Evolutionary conservation across 192 early-diverging fungal species (phyloP), one percentile per base, ranked within the genome.

Genomic region (Backusella parvicylindrica): DNA sequence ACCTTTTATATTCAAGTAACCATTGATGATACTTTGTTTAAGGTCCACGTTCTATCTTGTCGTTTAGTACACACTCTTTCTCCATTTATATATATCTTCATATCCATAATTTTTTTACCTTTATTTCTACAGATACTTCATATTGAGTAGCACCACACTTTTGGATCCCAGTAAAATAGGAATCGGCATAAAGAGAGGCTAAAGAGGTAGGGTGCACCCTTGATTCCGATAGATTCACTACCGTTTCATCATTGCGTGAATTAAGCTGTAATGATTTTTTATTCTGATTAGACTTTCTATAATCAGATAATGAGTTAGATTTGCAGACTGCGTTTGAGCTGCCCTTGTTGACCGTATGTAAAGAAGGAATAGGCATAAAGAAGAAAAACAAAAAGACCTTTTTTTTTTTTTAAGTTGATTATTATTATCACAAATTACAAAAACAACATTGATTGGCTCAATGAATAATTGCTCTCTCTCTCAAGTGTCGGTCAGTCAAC

Each of bases 1-100:
- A 12, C 92, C 92, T 50, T 91, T 85, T 60, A 96, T 96, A 71
- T 87, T 84, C 9, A 96, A 83, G 69, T 94, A 95, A 38, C 94
- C 95, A 73, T 91, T 91, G 13, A 95, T 74, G 40, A 86, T 89
- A 9, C 90, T 92, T 43, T 86, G 83, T 40, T 81, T 69, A 47
- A 95, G 78, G 81, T 96, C 89, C 4, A 95, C 92, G 79, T 88
- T 76, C 89, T 88, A 78, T n/a, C 35, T 16, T 32, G 26, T 64
- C 9, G 40, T 13, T 23, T 69, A 53, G 28, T 35, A 60, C 28
- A 23, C 8, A 33, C 9, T 53, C 21, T 21, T 18, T 53, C n/a
- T n/a, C n/a, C n/a, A n/a, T n/a, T n/a, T n/a, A n/a, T 7, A 53
- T 53, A n/a, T 6, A 21, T 9, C 50, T 21, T 7, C 9, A 21